Evolutionary conservation across 1,284 basidiomycete genomes (phyloP).

Genomic region (Caloboletus firmus): DNA sequence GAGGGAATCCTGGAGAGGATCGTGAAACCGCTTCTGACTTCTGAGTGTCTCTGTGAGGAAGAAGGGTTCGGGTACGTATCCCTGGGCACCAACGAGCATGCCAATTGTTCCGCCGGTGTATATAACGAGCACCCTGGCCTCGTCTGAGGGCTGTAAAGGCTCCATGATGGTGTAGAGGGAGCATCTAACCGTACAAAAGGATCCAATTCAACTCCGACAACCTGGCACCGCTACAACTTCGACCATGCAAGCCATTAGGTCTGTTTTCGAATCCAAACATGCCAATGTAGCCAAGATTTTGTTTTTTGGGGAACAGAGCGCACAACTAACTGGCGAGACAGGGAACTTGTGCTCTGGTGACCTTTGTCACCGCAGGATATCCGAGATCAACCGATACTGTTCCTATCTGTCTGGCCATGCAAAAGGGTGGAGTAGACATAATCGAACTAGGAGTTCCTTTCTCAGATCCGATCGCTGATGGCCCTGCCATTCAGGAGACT

Average conservation of each 20-base stretch:
- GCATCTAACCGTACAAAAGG: not conserved
- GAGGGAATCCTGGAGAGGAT: slow-evolving; percentile 77
- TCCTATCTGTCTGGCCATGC: slow-evolving; percentile 85
- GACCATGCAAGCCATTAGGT: slow-evolving; percentile 74
- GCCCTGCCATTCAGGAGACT: slow-evolving; percentile 87
- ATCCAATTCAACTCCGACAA: slow-evolving; percentile 4
- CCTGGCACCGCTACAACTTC: not conserved
- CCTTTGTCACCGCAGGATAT: slow-evolving; percentile 92
- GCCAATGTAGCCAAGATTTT: slow-evolving; percentile 53
- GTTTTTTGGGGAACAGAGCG: not conserved
- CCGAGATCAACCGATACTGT: slow-evolving; percentile 81
- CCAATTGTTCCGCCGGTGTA: slow-evolving; percentile 87
- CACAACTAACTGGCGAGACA: slow-evolving; percentile 40
- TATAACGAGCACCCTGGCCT: slow-evolving; percentile 79
- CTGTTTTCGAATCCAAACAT: slow-evolving; percentile 73
- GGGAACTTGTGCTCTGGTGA: slow-evolving; percentile 75
- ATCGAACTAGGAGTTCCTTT: slow-evolving; percentile 97
- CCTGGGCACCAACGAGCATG: slow-evolving; percentile 77
- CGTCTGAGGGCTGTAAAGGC: slow-evolving; percentile 52
- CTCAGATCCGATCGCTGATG: slow-evolving; percentile 96
- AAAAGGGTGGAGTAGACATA: slow-evolving; percentile 90
- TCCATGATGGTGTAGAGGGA: slow-evolving; percentile 40
- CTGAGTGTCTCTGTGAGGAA: slow-evolving; percentile 82
- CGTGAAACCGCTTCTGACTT: slow-evolving; percentile 82
- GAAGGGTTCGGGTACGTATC: slow-evolving; percentile 86